Evolutionary conservation across 2,329 filamentous ascomycete species (phyloP).

Genomic region (Aspergillus sp.): DNA sequence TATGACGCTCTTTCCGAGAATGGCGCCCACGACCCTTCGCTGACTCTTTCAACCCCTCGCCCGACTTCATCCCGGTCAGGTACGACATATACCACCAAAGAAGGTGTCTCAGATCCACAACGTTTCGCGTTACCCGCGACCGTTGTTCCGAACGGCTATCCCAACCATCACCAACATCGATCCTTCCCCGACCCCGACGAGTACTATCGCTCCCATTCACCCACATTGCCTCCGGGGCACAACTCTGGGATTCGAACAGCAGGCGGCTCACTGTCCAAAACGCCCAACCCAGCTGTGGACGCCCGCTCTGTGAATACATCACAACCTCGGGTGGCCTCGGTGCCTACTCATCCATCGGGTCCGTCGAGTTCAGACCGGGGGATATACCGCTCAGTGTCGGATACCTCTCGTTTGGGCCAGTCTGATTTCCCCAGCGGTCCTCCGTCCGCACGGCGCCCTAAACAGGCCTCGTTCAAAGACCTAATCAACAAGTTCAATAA

Average conservation of each 20-base stretch:
- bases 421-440: constrained; percentile 19
- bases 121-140: constrained; percentile 18
- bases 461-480: constrained; percentile 74
- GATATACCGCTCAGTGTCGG: constrained; percentile 34
- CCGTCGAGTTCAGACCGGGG: constrained; percentile 22
- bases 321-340: constrained; percentile 23
- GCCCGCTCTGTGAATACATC: constrained; percentile 13
- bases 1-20: constrained; percentile 21
- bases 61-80: constrained; percentile 17
- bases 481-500: constrained; percentile 77
- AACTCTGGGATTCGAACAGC: constrained; percentile 21
- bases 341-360: constrained; percentile 27
- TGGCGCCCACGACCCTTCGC: constrained; percentile 26
- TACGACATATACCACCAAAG: constrained; percentile 21
- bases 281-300: constrained; percentile 23
- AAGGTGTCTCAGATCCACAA: constrained; percentile 21
- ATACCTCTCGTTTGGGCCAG: constrained; percentile 25
- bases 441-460: constrained; percentile 27
- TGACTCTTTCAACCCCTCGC: constrained; percentile 25
- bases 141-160: constrained; percentile 20
- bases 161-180: constrained; percentile 23
- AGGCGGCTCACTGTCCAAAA: constrained; percentile 19
- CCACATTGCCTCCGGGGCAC: constrained; percentile 31
- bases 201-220: constrained; percentile 50
- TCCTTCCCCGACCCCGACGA: constrained; percentile 50